These are phyloP conservation scores for Cynara cardunculus DNA, from an alignment of 129 eudicot genomes.

Conservation along the genomic window DNA sequence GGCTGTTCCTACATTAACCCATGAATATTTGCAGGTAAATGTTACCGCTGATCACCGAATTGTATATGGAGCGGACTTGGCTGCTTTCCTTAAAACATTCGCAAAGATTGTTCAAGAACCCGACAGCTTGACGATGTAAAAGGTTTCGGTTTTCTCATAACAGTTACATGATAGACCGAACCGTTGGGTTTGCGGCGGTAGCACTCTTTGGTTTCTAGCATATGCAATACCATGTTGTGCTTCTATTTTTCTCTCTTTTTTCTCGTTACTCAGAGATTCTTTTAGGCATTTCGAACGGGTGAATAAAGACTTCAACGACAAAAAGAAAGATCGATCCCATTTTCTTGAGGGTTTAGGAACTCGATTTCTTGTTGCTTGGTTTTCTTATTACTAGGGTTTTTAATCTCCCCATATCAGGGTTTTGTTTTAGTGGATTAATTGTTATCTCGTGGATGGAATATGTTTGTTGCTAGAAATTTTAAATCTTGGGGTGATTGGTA, in stretches of 20 bases:
- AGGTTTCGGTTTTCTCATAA: constrained; percentile 9
- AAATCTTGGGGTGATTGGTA: background rate
- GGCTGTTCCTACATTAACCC: background rate
- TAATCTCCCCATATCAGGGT: background rate
- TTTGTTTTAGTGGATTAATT: background rate
- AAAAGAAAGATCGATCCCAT: background rate
- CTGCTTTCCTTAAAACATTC: constrained; percentile 88
- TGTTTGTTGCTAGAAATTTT: background rate
- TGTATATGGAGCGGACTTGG: constrained; percentile 89
- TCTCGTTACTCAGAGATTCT: constrained; percentile 10
- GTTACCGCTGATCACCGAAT: constrained; percentile 92
- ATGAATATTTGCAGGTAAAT: constrained; percentile 57
- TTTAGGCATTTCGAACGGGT: constrained; percentile 21
- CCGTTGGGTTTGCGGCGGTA: constrained; percentile 21
- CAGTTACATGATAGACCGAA: constrained; percentile 10
- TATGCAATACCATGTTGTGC: constrained; percentile 22
- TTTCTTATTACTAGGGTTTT: background rate
- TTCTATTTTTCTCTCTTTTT: background rate
- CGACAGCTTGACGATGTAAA: constrained; percentile 74
- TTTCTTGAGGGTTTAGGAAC: constrained; percentile 11
- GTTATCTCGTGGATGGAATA: background rate
- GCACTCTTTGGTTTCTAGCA: constrained; percentile 22
- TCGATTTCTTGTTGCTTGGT: constrained; percentile 1
- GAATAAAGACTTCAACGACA: constrained; percentile 25
- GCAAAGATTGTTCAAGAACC: constrained; percentile 81